phyloP scores from a whole-genome alignment of 495 filamentous ascomycete genomes.

The Penicillium cinerascens region DNA sequence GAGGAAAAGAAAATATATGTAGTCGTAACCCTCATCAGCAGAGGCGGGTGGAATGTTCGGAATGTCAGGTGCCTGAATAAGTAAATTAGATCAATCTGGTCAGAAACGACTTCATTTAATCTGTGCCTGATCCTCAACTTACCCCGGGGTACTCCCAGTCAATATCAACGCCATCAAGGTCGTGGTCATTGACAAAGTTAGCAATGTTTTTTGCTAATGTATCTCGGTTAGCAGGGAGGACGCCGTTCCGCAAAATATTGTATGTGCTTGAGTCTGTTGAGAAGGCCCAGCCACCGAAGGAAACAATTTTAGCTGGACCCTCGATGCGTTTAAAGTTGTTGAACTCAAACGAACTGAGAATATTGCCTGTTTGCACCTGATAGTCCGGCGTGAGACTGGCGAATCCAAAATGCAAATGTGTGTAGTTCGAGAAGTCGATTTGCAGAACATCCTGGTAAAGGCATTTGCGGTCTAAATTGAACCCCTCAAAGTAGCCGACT shows the following conservation, averaged over 20 bases:
- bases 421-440: too few relatives aligned
- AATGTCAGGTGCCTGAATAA: slow-evolving; percentile 28
- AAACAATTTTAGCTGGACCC: slow-evolving; percentile 41
- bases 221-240: slow-evolving; percentile 30
- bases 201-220: slow-evolving; percentile 34
- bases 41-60: slow-evolving; percentile 29
- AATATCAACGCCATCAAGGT: slow-evolving; percentile 39
- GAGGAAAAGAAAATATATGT: slow-evolving; percentile 21
- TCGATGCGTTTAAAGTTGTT: too few relatives aligned
- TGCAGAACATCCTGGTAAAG: too few relatives aligned
- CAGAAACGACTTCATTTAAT: too few relatives aligned
- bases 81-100: not conserved
- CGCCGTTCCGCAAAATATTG: slow-evolving; percentile 35
- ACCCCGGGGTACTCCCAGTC: slow-evolving; percentile 42
- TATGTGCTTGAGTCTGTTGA: slow-evolving; percentile 34
- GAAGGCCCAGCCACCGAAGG: slow-evolving; percentile 49
- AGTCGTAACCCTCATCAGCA: slow-evolving; percentile 27
- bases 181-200: slow-evolving; percentile 28
- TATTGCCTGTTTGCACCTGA: too few relatives aligned
- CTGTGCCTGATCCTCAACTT: too few relatives aligned
- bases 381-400: too few relatives aligned
- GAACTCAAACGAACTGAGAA: too few relatives aligned
- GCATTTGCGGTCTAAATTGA: too few relatives aligned
- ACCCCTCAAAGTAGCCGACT: too few relatives aligned
- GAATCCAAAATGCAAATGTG: too few relatives aligned